Evolutionary conservation across 23 red algal species (phyloP).

Genomic region (Gracilariopsis chorda): DNA sequence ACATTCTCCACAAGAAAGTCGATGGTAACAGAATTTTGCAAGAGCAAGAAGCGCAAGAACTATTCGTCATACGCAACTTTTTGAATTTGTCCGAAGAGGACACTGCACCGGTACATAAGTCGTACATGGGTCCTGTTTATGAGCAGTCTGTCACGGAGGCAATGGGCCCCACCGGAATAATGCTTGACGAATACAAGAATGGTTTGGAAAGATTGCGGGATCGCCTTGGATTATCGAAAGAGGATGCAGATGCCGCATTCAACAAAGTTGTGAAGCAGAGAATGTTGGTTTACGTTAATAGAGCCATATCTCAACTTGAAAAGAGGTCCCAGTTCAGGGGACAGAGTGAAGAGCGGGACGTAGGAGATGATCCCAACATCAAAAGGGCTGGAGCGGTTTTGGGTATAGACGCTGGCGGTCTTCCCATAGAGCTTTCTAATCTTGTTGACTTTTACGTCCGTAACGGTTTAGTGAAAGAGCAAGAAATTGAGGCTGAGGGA

Average conservation of each 20-base stretch:
- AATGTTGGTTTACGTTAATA: conserved; percentile 78
- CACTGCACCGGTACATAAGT: conserved; percentile 71
- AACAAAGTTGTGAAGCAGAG: conserved; percentile 75
- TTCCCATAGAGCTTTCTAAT: conserved; percentile 89
- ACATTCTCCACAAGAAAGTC: conserved; percentile 40
- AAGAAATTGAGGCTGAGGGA: conserved; percentile 81
- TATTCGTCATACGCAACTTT: conserved; percentile 68
- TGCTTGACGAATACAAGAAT: conserved; percentile 84
- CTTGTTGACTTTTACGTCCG: conserved; percentile 95
- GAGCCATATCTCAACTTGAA: conserved; percentile 80
- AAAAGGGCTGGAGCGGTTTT: conserved; percentile 83
- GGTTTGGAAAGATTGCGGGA: conserved; percentile 80
- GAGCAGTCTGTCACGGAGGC: conserved; percentile 88
- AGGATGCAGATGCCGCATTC: conserved; percentile 75
- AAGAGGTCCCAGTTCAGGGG: conserved; percentile 78
- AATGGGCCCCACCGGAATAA: conserved; percentile 98
- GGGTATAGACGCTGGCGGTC: conserved; percentile 93
- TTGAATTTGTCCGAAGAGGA: conserved; percentile 72
- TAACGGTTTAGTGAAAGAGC: conserved; percentile 77
- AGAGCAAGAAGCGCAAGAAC: conserved; percentile 74
- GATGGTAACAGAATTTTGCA: conserved; percentile 87
- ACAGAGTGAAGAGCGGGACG: conserved; percentile 88
- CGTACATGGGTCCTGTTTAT: conserved; percentile 75
- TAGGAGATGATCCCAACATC: conserved; percentile 97
- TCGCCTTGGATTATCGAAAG: conserved; percentile 68